Conservation (phyloP, 306 rosid species). For the Mimosa pudica region DNA sequence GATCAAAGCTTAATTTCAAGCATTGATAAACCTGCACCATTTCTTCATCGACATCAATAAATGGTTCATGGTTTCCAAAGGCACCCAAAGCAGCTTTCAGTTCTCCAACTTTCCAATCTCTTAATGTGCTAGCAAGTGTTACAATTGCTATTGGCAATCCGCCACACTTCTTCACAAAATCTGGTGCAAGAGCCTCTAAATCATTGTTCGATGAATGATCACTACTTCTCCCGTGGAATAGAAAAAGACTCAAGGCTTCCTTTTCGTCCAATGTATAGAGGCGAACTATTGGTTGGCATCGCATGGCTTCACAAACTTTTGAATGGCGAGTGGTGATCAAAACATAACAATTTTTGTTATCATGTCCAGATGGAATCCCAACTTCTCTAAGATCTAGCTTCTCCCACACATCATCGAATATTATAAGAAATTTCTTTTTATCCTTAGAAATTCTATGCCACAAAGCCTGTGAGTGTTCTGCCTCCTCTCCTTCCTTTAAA, state of each 20-base stretch:
- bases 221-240: background rate
- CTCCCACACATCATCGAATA: background rate
- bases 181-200: background rate
- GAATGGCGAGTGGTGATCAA: constrained; percentile 20
- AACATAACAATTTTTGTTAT: background rate
- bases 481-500: background rate
- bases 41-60: background rate
- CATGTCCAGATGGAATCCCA: constrained; percentile 16
- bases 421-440: background rate
- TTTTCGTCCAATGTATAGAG: background rate
- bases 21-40: background rate
- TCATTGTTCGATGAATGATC: background rate
- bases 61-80: background rate
- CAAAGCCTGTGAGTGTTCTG: background rate
- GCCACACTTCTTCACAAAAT: constrained; percentile 22
- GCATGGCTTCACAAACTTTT: background rate
- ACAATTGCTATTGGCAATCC: background rate
- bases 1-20: constrained; percentile 28
- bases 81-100: background rate
- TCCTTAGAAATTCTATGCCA: background rate
- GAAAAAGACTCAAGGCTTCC: constrained; percentile 16
- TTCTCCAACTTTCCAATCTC: background rate
- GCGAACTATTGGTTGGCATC: background rate
- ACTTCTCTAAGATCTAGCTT: background rate
- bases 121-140: background rate